Percentiles rank a stretch among this genome's conserved stretches.
Evolutionary conservation across 768 basidiomycete species (phyloP).

Genomic region (Amanita subjunquillea): DNA sequence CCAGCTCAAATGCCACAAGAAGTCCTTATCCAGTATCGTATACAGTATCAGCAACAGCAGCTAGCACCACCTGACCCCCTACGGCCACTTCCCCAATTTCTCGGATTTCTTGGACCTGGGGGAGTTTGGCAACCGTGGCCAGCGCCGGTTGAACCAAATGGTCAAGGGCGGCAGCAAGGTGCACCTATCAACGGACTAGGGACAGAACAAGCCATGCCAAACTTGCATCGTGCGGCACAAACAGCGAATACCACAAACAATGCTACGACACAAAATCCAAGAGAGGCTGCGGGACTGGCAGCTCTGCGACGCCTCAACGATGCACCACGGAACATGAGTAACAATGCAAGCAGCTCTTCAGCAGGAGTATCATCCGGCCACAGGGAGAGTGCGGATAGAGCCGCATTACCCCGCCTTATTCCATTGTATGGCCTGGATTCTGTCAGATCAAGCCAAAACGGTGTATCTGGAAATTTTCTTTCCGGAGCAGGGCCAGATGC

Average conservation of each 20-base stretch:
- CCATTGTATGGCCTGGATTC: conserved; percentile 23
- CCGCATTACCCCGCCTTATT: conserved; percentile 16
- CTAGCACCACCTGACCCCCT: conserved; percentile 19
- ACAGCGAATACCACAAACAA: conserved; percentile 1
- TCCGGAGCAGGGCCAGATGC: neutral
- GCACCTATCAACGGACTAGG: neutral
- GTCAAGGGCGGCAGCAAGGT: neutral
- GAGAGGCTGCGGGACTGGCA: conserved; percentile 54
- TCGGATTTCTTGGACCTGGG: conserved; percentile 55
- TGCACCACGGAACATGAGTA: conserved; percentile 1
- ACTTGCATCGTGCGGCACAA: conserved; percentile 3
- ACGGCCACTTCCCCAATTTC: conserved; percentile 41
- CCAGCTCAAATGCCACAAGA: conserved; percentile 31
- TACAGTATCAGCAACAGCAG: conserved; percentile 37
- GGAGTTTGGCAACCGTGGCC: conserved; percentile 63
- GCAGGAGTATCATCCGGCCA: neutral
- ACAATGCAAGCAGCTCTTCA: neutral
- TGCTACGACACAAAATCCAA: conserved; percentile 12
- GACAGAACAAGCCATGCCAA: conserved; percentile 3
- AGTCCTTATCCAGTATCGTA: conserved; percentile 54
- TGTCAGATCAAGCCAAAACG: neutral
- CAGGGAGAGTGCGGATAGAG: neutral
- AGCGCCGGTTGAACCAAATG: conserved; percentile 17
- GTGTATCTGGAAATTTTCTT: neutral
- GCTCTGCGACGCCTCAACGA: conserved; percentile 42